Evolutionary conservation across 2,329 filamentous ascomycete genomes (phyloP).

Genomic region (Penicillium sp.): DNA sequence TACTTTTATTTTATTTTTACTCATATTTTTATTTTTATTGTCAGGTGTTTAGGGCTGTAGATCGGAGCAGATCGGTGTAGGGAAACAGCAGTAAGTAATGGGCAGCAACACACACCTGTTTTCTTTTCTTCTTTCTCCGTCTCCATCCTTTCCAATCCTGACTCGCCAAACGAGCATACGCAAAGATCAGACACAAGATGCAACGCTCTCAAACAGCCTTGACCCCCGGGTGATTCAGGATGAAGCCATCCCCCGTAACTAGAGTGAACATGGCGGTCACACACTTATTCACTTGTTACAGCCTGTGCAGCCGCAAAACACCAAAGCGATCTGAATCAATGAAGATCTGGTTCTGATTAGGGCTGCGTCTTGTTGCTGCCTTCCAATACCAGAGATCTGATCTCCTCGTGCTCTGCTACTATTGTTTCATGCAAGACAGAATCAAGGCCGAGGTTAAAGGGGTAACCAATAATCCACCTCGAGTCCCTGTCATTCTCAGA

Average conservation of each 20-base stretch:
- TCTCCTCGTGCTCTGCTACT: slow-evolving; percentile 6
- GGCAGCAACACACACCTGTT: background rate
- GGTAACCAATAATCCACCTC: background rate
- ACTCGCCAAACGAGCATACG: background rate
- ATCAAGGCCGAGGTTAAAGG: background rate
- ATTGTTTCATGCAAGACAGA: background rate
- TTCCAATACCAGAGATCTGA: slow-evolving; percentile 7
- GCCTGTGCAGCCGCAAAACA: slow-evolving; percentile 1
- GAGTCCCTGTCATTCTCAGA: background rate
- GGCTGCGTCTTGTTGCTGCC: slow-evolving; percentile 9
- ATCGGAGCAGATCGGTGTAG: background rate
- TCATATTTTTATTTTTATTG: background rate
- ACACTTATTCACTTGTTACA: background rate
- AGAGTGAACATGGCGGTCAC: slow-evolving; percentile 2
- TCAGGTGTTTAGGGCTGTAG: background rate
- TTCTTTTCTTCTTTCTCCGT: background rate
- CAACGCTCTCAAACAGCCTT: background rate
- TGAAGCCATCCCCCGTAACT: background rate
- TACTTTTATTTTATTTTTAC: background rate
- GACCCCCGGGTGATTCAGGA: background rate
- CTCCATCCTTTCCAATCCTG: background rate
- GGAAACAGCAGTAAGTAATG: background rate
- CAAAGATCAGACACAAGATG: background rate
- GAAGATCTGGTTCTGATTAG: slow-evolving; percentile 17
- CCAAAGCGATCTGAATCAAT: slow-evolving; percentile 5